Percentiles rank a stretch among this genome's conserved stretches.
Conservation (phyloP, 225 moss, liverwort and hornwort genomes). For the Takakia lepidozioides region DNA sequence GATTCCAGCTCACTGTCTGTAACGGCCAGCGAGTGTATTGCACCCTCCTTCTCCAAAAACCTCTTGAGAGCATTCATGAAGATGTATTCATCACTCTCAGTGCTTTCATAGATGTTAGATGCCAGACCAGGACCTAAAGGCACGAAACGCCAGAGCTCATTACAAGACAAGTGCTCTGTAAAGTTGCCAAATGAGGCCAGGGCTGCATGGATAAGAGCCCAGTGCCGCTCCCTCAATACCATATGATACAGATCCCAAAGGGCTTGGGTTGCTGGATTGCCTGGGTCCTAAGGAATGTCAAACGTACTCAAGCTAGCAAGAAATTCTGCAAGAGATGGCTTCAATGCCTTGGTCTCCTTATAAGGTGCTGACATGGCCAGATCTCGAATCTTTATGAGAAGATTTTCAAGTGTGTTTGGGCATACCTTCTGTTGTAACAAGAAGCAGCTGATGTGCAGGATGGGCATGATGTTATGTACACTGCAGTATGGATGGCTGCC, state of each 20-base stretch:
- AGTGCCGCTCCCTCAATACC: slow-evolving; percentile 69
- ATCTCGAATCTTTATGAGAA: slow-evolving; percentile 52
- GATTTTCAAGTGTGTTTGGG: slow-evolving; percentile 34
- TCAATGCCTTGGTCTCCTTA: slow-evolving; percentile 29
- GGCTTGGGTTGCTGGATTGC: slow-evolving; percentile 58
- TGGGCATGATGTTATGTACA: slow-evolving; percentile 12
- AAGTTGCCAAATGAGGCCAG: slow-evolving; percentile 71
- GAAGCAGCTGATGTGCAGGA: slow-evolving; percentile 27
- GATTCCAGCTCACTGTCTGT: slow-evolving; percentile 43
- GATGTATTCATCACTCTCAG: slow-evolving; percentile 34
- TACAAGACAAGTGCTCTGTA: slow-evolving; percentile 65
- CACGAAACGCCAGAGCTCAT: slow-evolving; percentile 84
- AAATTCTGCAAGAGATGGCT: slow-evolving; percentile 63
- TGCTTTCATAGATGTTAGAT: slow-evolving; percentile 19
- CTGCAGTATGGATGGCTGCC: background rate
- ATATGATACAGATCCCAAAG: slow-evolving; percentile 71
- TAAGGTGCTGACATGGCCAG: slow-evolving; percentile 26
- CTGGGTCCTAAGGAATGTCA: slow-evolving; percentile 51
- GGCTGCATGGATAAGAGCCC: slow-evolving; percentile 80
- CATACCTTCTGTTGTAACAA: slow-evolving; percentile 47
- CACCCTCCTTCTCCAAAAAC: slow-evolving; percentile 60
- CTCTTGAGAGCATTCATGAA: slow-evolving; percentile 59
- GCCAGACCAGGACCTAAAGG: slow-evolving; percentile 65
- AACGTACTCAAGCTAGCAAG: slow-evolving; percentile 60
- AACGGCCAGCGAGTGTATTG: slow-evolving; percentile 27